Conservation (phyloP, 306 rosid genomes). For the Sesbania bispinosa region DNA sequence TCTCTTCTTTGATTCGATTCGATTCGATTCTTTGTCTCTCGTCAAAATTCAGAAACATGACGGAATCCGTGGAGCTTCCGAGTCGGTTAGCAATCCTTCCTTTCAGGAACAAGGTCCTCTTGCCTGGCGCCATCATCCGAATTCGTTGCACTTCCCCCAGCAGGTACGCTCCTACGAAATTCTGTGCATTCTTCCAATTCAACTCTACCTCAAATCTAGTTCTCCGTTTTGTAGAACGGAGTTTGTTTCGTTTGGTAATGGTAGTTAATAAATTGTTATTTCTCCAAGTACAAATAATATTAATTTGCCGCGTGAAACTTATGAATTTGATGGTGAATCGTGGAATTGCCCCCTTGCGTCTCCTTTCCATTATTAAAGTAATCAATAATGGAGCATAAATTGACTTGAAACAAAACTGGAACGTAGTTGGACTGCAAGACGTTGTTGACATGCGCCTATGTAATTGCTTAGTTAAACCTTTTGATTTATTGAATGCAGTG, state of each 20-base stretch:
- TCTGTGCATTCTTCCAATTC: too few species aligned
- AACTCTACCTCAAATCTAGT: neutral
- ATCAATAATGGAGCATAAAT: neutral
- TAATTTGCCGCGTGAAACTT: neutral
- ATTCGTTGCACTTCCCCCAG: constrained; percentile 96
- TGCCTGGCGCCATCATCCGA: constrained; percentile 95
- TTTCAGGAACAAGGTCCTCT: constrained; percentile 90
- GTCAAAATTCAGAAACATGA: constrained; percentile 39
- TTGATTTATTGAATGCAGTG: constrained; percentile 43
- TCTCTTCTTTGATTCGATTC: neutral
- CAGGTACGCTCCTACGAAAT: too few species aligned
- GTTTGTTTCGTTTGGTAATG: neutral
- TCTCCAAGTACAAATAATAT: neutral
- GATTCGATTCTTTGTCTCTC: neutral
- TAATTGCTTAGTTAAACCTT: neutral
- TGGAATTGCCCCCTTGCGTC: neutral
- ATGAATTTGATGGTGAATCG: neutral
- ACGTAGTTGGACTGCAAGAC: constrained; percentile 1
- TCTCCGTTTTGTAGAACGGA: neutral
- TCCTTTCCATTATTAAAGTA: neutral
- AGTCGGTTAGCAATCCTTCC: constrained; percentile 96
- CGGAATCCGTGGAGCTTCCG: constrained; percentile 88
- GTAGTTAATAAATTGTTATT: neutral
- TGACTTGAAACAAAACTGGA: constrained; percentile 1
- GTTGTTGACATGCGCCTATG: neutral